Evolutionary conservation across 176 grass and related monocot genomes (phyloP).

Genomic region (Aegilops tauschii): DNA sequence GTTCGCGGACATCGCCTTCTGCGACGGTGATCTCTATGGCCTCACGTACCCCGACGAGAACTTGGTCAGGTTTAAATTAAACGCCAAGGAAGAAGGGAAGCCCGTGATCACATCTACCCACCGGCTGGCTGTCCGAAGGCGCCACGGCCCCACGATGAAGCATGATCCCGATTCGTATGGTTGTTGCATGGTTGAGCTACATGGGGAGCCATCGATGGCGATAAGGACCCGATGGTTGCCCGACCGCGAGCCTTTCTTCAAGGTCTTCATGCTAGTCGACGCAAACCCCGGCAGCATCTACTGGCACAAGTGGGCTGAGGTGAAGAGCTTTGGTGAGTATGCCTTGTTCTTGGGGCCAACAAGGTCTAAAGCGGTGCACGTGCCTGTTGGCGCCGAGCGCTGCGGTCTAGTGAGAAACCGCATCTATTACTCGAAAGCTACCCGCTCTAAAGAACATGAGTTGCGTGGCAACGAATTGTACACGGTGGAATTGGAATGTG

Average conservation of each 20-base stretch:
- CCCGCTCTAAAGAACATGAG: neutral
- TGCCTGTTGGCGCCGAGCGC: neutral
- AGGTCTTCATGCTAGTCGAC: neutral
- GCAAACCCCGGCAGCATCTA: neutral
- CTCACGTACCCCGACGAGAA: accelerated
- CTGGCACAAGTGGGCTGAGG: neutral
- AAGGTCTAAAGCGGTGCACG: neutral
- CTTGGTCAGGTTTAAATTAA: neutral
- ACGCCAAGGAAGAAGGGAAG: neutral
- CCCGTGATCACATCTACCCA: neutral
- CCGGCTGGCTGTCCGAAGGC: neutral
- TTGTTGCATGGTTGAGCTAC: neutral
- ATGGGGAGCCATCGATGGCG: neutral
- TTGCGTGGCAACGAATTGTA: neutral
- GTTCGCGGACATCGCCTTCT: neutral
- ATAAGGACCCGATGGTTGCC: neutral
- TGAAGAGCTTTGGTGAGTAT: neutral
- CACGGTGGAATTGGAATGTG: neutral
- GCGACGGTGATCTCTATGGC: neutral
- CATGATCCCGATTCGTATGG: neutral
- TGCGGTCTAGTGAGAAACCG: neutral
- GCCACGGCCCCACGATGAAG: neutral
- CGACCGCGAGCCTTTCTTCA: neutral
- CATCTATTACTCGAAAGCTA: neutral
- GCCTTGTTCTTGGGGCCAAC: neutral